A percentile compares a stretch with the other conserved stretches of the same genome.
Conservation (phyloP, 2,329 filamentous ascomycete species). For the Madurella fahalii region DNA sequence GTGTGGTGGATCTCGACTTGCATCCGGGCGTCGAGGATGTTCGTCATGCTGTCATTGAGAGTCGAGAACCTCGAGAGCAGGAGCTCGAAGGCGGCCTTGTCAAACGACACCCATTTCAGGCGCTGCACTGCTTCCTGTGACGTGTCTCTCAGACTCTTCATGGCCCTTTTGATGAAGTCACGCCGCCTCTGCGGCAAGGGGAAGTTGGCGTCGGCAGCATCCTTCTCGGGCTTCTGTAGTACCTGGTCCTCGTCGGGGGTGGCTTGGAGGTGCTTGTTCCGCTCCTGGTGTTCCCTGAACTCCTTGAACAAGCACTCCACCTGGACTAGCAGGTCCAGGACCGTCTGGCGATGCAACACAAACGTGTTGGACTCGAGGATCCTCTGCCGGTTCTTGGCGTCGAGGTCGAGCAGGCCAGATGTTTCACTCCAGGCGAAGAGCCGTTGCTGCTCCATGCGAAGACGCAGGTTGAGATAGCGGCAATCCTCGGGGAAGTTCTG, state of each 20-base stretch:
- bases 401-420: conserved; percentile 44
- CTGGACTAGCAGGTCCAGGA: conserved; percentile 46
- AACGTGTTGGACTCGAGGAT: conserved; percentile 46
- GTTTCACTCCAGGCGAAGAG: conserved; percentile 49
- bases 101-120: conserved; percentile 44
- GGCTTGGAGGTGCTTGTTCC: conserved; percentile 35
- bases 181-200: conserved; percentile 39
- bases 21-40: conserved; percentile 43
- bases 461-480: conserved; percentile 44
- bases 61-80: conserved; percentile 41
- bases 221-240: conserved; percentile 39
- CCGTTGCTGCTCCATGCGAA: conserved; percentile 48
- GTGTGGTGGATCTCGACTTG: conserved; percentile 46
- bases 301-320: conserved; percentile 45
- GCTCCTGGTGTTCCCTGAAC: conserved; percentile 41
- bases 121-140: conserved; percentile 34
- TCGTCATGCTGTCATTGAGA: conserved; percentile 46
- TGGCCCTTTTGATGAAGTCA: conserved; percentile 43
- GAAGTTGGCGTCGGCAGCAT: conserved; percentile 43
- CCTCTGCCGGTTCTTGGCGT: conserved; percentile 38
- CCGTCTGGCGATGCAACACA: conserved; percentile 44
- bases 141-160: conserved; percentile 36
- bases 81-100: conserved; percentile 43
- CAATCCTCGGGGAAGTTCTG: conserved; percentile 45
- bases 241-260: conserved; percentile 34